Base-by-base conservation (phyloP, 2,329 filamentous ascomycete species). In the Sclerotinia borealis region DNA sequence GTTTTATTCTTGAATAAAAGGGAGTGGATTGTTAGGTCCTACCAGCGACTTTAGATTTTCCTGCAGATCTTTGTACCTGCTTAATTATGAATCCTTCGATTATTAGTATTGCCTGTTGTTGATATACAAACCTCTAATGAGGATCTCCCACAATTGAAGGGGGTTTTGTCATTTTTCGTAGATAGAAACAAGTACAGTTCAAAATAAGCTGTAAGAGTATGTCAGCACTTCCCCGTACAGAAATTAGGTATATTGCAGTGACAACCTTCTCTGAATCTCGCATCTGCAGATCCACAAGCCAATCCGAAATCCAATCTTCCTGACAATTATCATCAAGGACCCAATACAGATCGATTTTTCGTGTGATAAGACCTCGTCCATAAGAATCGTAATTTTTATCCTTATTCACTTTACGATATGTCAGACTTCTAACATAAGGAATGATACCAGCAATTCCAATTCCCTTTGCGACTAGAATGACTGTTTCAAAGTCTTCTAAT, bases 401-500 rank as follows among this genome's bases (percentile, higher is more conserved):
- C 48, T 50, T 50, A 22, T 34, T 50, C 11, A 50, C 29, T 17
- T 29, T 49, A 15, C 25, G 19, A n/a, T 49, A 27, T 39, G n/a
- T 48, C 25, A 65, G 8, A 50, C 59, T 43, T 2, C 39, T 45
- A 15, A 55, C 55, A 59, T 68, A 68, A 15, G 62, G 48, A 29
- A 70, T 59, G 22, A 70, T 56, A 11, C 68, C 67, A 11, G 59
- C 61, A 36, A 70, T 70, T 15, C 66, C 64, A 22, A 69, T 69
- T 27, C 66, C 68, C 37, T 69, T 65, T 13, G 60, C 64, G 37
- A 66, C 37, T 8, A 70, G 56, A 11, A 70, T 61, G 17, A 69
- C 66, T 4, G 49, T 68, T 15, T 70, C 61, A 58, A 63, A 70
- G 19, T 54, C 27, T 41, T 68, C 43, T 3, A 68, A 51, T 15